Evolutionary conservation across 148 eudicot genomes (phyloP).

Genomic region (Diospyros kaki): DNA sequence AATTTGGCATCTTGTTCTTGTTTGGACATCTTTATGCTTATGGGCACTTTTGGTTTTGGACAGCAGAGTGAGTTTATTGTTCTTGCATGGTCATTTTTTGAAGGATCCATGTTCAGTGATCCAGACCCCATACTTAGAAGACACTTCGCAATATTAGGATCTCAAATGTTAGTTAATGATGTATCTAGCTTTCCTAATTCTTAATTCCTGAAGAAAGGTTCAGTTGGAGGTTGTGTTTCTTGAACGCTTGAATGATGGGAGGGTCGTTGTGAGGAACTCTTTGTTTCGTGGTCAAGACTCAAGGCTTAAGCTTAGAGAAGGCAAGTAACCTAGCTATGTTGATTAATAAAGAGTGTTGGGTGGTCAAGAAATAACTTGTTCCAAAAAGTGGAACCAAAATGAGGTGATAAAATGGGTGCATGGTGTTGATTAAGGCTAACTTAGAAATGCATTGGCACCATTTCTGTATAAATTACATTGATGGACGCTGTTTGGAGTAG

Average conservation of each 20-base stretch:
- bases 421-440: neutral
- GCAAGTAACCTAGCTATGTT: neutral
- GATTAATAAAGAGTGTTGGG: neutral
- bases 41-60: neutral
- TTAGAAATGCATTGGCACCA: neutral
- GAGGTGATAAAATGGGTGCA: no score
- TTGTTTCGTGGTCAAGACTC: neutral
- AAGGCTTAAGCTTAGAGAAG: neutral
- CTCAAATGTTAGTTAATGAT: neutral
- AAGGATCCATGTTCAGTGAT: no score
- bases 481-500: neutral
- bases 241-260: neutral
- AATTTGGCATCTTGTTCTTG: neutral
- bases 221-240: neutral
- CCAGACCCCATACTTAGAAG: no score
- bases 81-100: neutral
- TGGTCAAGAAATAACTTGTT: no score
- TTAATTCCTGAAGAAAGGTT: no score
- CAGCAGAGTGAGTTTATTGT: neutral
- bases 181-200: neutral
- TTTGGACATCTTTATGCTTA: neutral
- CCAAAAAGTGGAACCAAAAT: no score
- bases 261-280: neutral
- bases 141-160: neutral
- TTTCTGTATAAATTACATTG: neutral